Evolutionary conservation across 345 rosid genomes (phyloP), one percentile per base, ranked within the genome.

Genomic region (Eucalyptus pauciflora): DNA sequence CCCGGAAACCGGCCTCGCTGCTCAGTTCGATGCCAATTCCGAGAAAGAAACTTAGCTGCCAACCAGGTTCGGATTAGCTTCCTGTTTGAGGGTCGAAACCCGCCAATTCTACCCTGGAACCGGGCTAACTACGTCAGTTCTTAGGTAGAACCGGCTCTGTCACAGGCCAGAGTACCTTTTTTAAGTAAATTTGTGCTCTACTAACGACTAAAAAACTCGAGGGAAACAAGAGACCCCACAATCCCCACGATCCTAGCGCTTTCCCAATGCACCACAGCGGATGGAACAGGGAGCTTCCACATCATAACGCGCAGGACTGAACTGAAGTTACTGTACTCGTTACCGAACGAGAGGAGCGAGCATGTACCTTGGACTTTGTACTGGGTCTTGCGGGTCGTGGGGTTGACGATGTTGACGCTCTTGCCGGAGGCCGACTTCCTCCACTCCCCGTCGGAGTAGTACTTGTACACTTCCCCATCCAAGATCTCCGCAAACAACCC

Each of bases 361-460:
- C 10, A 60, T 89, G 3, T 86, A 98, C 99, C 99, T 96, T 97
- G 99, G 94, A 98, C 99, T 91, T 94, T 97, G 95, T 94, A 98
- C 90, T 96, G 99, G 86, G 96, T 96, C 88, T 94, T 97, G 79
- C 97, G 94, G 3, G 98, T 97, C 4, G 97, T 88, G 2, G 99
- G 99, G 89, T 98, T 98, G 90, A 97, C 88, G 89, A 98, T 98
- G 69, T 97, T 88, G 13, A 97, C 99, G 90, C 89, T 92, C 92
- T 97, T 98, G 67, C 96, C 96, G 18, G 99, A 97, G 88, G 95
- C 90, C 29, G 99, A 96, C 56, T 93, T 94, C 91, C 90, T 95
- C 99, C 99, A 98, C 90, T 95, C 97, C 56, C 99, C 98, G 81
- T 95, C 97, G 87, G 92, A 80, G 93, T 96, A 97, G 91, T 95